These are phyloP conservation scores for Neoboletus brunneissimus DNA, from an alignment of 768 basidiomycete genomes.

Conservation along the genomic window DNA sequence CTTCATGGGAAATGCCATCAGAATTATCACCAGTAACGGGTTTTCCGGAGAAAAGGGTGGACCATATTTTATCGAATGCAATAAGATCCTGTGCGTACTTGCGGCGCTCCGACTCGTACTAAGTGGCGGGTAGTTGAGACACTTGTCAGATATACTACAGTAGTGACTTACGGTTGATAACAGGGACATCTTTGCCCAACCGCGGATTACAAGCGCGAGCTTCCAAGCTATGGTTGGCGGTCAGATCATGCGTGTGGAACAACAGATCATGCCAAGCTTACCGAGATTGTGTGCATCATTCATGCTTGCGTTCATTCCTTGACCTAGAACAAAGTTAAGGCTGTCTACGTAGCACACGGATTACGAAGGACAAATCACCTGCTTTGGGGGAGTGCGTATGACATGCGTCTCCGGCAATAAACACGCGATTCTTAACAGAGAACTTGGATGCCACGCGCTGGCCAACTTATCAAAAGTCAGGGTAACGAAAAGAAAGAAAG, in stretches of 20 bases:
- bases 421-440: conserved; percentile 45
- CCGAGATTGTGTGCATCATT: conserved; percentile 53
- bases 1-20: conserved; percentile 40
- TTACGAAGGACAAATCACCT: conserved; percentile 22
- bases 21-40: conserved; percentile 37
- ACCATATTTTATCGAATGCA: conserved; percentile 50
- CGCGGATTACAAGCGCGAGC: conserved; percentile 46
- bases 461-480: conserved; percentile 38
- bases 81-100: conserved; percentile 55
- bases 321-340: conserved; percentile 36
- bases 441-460: conserved; percentile 56
- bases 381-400: conserved; percentile 46
- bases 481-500: neutral
- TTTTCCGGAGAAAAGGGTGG: conserved; percentile 53
- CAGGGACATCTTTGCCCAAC: conserved; percentile 44
- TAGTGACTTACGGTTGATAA: conserved; percentile 42
- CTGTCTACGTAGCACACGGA: neutral
- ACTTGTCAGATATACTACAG: neutral
- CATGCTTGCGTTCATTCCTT: conserved; percentile 55
- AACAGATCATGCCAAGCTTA: conserved; percentile 13
- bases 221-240: conserved; percentile 44
- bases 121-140: neutral
- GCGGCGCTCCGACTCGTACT: conserved; percentile 55
- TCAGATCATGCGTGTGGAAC: neutral
- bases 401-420: conserved; percentile 57